These are phyloP conservation scores for Termitomyces sp. DNA, from an alignment of 768 basidiomycete species.

Conservation along the genomic window DNA sequence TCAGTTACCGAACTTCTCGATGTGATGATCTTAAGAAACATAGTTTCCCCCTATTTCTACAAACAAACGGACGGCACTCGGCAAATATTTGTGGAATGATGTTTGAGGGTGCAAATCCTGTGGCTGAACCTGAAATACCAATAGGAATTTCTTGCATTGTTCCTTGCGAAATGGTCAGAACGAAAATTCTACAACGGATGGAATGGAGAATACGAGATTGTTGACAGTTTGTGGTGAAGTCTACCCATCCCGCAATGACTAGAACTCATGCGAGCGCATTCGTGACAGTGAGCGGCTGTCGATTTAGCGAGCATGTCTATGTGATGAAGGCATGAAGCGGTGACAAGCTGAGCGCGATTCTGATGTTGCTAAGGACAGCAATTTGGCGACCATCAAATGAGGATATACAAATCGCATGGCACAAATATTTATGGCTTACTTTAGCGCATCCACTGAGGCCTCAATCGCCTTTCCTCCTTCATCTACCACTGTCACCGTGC, in stretches of 20 bases:
- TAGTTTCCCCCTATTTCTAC: no score
- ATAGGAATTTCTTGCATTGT: not conserved
- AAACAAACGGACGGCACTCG: no score
- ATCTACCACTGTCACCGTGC: not conserved
- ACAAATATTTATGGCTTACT: not conserved
- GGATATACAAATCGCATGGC: not conserved
- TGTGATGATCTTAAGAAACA: no score
- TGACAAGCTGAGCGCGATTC: not conserved
- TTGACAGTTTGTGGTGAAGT: no score
- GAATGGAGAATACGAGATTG: no score
- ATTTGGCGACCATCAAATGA: constrained; percentile 12
- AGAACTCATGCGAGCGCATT: not conserved
- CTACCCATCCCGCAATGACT: not conserved
- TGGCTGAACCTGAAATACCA: not conserved
- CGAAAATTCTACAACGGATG: not conserved
- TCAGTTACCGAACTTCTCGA: not conserved
- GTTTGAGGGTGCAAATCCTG: not conserved
- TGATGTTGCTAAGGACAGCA: constrained; percentile 9
- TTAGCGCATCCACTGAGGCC: not conserved
- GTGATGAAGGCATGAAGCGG: not conserved
- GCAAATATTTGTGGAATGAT: not conserved
- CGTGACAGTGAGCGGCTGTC: constrained; percentile 8
- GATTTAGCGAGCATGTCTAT: not conserved
- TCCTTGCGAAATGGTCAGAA: not conserved
- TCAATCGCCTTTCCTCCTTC: not conserved